phyloP scores from a whole-genome alignment of 495 filamentous ascomycete species.

The Hypoxylon fragiforme region DNA sequence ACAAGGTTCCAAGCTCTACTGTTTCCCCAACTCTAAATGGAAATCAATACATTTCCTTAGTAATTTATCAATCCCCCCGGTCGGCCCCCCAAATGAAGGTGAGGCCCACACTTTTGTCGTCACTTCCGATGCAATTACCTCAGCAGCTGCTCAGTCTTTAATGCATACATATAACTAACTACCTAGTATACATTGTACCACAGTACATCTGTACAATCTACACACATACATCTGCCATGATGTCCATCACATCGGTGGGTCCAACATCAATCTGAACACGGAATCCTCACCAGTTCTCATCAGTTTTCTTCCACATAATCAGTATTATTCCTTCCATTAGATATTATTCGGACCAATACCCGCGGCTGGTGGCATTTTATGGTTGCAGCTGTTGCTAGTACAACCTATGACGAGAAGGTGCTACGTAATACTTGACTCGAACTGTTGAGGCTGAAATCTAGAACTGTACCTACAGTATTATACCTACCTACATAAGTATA shows the following conservation, averaged over 20 bases:
- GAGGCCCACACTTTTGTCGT: slow-evolving; percentile 14
- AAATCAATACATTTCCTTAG: too few relatives aligned
- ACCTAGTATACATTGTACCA: too few relatives aligned
- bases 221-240: neutral
- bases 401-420: neutral
- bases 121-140: slow-evolving; percentile 23
- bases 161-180: too few relatives aligned
- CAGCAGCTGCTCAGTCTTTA: too few relatives aligned
- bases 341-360: neutral
- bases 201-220: too few relatives aligned
- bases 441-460: slow-evolving; percentile 11
- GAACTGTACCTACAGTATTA: slow-evolving; percentile 2
- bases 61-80: slow-evolving; percentile 16
- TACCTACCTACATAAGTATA: neutral
- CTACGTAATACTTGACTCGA: slow-evolving; percentile 7
- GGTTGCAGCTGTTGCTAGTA: neutral
- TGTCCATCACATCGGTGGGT: slow-evolving; percentile 6
- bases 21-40: slow-evolving; percentile 11
- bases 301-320: neutral
- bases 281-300: slow-evolving; percentile 8
- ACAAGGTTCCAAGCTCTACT: too few relatives aligned
- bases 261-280: slow-evolving; percentile 19
- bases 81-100: neutral
- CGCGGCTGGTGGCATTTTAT: neutral
- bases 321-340: neutral